Percentiles rank a stretch among this genome's conserved stretches.
Conservation (phyloP, 176 grass and related monocot species). For the Oryza meyeriana region DNA sequence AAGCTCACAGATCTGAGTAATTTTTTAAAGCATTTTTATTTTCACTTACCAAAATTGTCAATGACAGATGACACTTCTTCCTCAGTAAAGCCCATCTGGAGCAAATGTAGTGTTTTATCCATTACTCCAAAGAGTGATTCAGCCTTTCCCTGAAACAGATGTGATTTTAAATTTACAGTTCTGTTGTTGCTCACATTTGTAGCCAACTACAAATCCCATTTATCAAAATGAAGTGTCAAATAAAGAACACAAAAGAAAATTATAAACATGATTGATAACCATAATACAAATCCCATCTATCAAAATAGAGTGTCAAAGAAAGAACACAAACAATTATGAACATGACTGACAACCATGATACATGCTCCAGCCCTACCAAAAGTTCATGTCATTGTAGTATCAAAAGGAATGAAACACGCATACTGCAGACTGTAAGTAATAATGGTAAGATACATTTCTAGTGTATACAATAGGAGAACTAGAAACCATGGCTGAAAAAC, state of each 20-base stretch:
- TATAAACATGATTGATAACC: slow-evolving; percentile 18
- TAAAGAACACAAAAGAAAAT: not conserved
- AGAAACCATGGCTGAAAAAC: not conserved
- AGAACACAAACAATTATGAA: slow-evolving; percentile 1
- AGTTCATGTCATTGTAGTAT: not conserved
- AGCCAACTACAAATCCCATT: not conserved
- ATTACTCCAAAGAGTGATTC: slow-evolving; percentile 72
- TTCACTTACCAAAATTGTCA: slow-evolving; percentile 67
- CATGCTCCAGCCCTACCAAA: not conserved
- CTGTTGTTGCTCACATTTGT: not conserved
- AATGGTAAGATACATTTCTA: not conserved
- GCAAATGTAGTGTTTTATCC: slow-evolving; percentile 57
- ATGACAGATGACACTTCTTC: slow-evolving; percentile 86
- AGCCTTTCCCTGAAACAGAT: slow-evolving; percentile 41
- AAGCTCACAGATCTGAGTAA: not conserved
- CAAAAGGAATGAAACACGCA: not conserved
- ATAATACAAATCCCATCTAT: slow-evolving; percentile 6
- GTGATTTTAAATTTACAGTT: not conserved
- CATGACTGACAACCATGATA: not conserved
- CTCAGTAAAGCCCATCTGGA: slow-evolving; percentile 87
- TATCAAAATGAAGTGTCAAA: slow-evolving; percentile 18
- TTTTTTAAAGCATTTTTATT: not conserved
- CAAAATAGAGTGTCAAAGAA: slow-evolving; percentile 11
- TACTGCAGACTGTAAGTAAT: not conserved
- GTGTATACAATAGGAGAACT: not conserved